A percentile compares a stretch with the other conserved stretches of the same genome.
phyloP scores from a whole-genome alignment of 2,329 filamentous ascomycete species.

The Coniochaeta prunicola region DNA sequence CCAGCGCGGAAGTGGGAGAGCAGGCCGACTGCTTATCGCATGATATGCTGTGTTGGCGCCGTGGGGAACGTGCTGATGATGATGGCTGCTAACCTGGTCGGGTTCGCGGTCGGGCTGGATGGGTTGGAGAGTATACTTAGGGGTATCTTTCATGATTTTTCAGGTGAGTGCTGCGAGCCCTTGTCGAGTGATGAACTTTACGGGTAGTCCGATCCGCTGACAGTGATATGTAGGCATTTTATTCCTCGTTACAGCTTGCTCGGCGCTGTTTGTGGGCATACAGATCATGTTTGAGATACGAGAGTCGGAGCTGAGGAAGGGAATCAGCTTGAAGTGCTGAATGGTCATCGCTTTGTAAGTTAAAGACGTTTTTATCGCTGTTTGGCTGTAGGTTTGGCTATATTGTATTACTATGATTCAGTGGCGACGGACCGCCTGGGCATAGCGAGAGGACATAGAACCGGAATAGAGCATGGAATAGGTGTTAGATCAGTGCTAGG shows the following conservation, averaged over 20 bases:
- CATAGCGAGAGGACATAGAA: not conserved
- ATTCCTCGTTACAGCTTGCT: conserved; percentile 66
- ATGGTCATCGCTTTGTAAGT: not conserved
- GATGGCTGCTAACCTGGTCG: conserved; percentile 91
- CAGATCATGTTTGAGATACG: conserved; percentile 97
- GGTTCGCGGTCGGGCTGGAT: conserved; percentile 88
- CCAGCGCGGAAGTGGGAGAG: conserved; percentile 64
- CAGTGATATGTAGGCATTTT: conserved; percentile 46
- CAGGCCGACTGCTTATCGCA: conserved; percentile 65
- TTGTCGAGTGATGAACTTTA: conserved; percentile 12
- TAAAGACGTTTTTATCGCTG: not conserved
- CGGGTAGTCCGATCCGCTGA: no score
- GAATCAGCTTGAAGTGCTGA: conserved; percentile 72
- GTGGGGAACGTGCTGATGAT: conserved; percentile 88
- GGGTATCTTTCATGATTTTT: conserved; percentile 69
- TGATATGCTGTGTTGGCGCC: conserved; percentile 72
- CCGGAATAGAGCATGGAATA: not conserved
- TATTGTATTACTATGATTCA: not conserved
- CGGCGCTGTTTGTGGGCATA: conserved; percentile 72
- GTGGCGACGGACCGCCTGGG: not conserved
- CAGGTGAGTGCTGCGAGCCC: conserved; percentile 46
- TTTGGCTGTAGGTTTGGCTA: not conserved
- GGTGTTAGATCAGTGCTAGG: not conserved
- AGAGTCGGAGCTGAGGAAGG: conserved; percentile 74
- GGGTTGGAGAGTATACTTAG: conserved; percentile 70